Conservation (phyloP, 2,329 filamentous ascomycete species). For the Cladosporium sp. region DNA sequence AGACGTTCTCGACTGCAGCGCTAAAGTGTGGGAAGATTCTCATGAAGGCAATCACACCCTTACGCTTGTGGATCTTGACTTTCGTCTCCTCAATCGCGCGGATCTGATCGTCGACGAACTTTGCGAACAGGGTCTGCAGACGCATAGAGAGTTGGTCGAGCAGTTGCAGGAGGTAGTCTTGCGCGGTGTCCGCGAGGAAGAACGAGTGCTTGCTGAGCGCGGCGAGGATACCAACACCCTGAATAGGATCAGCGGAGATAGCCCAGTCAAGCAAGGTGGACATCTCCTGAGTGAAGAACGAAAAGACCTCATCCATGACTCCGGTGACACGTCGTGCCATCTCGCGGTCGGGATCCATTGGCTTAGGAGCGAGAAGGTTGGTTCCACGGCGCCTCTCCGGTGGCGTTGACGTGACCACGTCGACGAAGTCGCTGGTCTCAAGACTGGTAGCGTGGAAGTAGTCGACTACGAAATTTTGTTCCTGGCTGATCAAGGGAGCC, state of each 20-base stretch:
- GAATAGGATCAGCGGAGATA: constrained; percentile 76
- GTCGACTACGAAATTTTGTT: constrained; percentile 96
- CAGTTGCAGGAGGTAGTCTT: constrained; percentile 84
- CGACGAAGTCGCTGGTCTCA: constrained; percentile 77
- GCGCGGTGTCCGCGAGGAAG: constrained; percentile 83
- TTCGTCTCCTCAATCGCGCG: constrained; percentile 96
- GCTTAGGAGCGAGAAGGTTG: constrained; percentile 70
- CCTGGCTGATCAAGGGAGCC: constrained; percentile 79
- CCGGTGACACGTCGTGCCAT: constrained; percentile 82
- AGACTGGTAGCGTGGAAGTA: constrained; percentile 94
- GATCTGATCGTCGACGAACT: constrained; percentile 92
- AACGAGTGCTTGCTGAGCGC: constrained; percentile 76
- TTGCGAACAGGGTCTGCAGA: constrained; percentile 74
- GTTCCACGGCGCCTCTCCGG: constrained; percentile 70
- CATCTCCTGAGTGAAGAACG: constrained; percentile 76
- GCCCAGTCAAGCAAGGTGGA: constrained; percentile 82
- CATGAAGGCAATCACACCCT: constrained; percentile 94
- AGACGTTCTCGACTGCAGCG: constrained; percentile 80
- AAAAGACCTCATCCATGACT: constrained; percentile 85
- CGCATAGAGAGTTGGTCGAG: constrained; percentile 72
- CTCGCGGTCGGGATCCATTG: constrained; percentile 85
- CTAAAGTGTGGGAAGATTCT: constrained; percentile 87
- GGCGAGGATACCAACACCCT: constrained; percentile 84
- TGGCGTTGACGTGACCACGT: constrained; percentile 66
- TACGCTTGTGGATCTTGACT: constrained; percentile 98